Conservation (phyloP, 495 filamentous ascomycete species). For the Aeminium ludgeri region DNA sequence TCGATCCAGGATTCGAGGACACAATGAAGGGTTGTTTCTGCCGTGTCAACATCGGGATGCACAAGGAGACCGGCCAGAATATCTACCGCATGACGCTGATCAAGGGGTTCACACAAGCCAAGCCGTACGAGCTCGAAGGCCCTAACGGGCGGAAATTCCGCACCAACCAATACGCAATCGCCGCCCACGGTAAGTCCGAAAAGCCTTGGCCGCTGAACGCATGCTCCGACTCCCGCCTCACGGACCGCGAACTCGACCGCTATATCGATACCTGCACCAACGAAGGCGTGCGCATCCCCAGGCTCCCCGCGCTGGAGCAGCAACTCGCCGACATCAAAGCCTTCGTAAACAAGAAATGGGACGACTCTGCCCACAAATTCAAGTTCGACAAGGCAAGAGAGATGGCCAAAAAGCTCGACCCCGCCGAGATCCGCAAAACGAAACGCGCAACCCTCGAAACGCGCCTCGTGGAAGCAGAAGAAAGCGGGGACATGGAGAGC, state of each 20-base stretch:
- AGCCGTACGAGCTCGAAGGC: constrained; percentile 58
- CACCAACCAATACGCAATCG: constrained; percentile 57
- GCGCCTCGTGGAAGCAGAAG: constrained; percentile 44
- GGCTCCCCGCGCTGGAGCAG: constrained; percentile 39
- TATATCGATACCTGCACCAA: constrained; percentile 58
- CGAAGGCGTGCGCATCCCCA: constrained; percentile 56
- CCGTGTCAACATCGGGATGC: constrained; percentile 61
- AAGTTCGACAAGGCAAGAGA: constrained; percentile 51
- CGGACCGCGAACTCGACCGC: constrained; percentile 64
- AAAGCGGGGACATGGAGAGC: constrained; percentile 41
- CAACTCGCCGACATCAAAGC: constrained; percentile 72
- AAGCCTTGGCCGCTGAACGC: constrained; percentile 68
- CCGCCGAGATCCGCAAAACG: constrained; percentile 38
- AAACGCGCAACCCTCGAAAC: constrained; percentile 46
- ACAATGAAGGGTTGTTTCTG: constrained; percentile 63
- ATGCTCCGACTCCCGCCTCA: constrained; percentile 60
- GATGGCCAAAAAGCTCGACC: constrained; percentile 20
- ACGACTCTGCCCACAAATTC: constrained; percentile 55
- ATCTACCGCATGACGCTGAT: constrained; percentile 76
- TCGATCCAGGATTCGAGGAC: constrained; percentile 74
- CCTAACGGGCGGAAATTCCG: constrained; percentile 50
- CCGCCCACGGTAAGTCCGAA: constrained; percentile 59
- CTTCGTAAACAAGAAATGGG: constrained; percentile 63
- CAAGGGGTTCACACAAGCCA: constrained; percentile 57
- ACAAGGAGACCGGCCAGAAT: constrained; percentile 46